A percentile compares a stretch with the other conserved stretches of the same genome.
These are phyloP conservation scores for Agrocybe pediades DNA, from an alignment of 768 basidiomycete species.

Conservation along the genomic window DNA sequence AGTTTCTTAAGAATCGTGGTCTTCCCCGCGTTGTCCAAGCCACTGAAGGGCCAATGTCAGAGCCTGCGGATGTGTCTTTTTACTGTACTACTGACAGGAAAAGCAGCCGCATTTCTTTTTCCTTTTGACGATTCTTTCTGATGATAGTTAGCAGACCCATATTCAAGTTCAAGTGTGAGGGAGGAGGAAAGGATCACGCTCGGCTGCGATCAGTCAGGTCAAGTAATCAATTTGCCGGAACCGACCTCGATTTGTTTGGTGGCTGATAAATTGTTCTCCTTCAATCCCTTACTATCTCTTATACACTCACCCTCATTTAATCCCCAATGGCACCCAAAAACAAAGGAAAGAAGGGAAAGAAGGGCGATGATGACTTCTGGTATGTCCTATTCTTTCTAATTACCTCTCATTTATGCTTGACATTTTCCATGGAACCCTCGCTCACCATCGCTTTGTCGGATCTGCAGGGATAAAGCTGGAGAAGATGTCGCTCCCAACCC, in stretches of 20 bases:
- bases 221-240: conserved; percentile 4
- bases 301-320: neutral
- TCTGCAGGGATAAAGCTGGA: conserved; percentile 63
- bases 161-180: neutral
- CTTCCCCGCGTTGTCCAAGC: conserved; percentile 98
- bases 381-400: conserved; percentile 29
- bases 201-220: neutral
- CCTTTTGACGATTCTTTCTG: conserved; percentile 92
- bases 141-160: conserved; percentile 99
- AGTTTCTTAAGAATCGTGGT: conserved; percentile 97
- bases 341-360: conserved; percentile 90
- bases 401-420: too few species aligned
- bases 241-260: neutral
- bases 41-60: conserved; percentile 49
- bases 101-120: conserved; percentile 94
- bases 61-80: neutral
- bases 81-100: conserved; percentile 70
- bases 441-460: conserved; percentile 17
- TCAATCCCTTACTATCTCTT: conserved; percentile 1
- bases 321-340: conserved; percentile 54
- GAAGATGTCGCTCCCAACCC: conserved; percentile 52
- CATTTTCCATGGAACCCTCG: conserved; percentile 4
- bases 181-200: conserved; percentile 1
- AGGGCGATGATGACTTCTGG: conserved; percentile 85
- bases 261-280: conserved; percentile 6